These are phyloP conservation scores for Amauroascus niger DNA, from an alignment of 2,329 filamentous ascomycete genomes.

Conservation along the genomic window DNA sequence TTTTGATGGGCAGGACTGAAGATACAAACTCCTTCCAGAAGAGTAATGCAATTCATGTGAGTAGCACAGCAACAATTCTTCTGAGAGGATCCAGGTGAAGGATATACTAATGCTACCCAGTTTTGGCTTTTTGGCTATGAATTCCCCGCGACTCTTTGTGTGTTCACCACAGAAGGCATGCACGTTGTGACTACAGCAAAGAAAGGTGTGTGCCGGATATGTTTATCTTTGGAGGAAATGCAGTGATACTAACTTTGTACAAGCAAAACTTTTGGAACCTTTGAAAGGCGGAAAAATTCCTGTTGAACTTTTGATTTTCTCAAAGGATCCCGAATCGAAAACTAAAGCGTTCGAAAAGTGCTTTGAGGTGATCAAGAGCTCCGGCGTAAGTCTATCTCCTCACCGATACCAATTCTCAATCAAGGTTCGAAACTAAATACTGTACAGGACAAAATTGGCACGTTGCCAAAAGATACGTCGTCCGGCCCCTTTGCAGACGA, in stretches of 20 bases:
- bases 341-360: conserved; percentile 81
- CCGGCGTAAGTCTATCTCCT: conserved; percentile 59
- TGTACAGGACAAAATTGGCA: conserved; percentile 72
- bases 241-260: conserved; percentile 2
- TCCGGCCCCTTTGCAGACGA: conserved; percentile 87
- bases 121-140: conserved; percentile 99
- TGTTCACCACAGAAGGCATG: conserved; percentile 78
- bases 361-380: conserved; percentile 72
- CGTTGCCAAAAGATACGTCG: conserved; percentile 73
- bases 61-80: conserved; percentile 26
- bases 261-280: conserved; percentile 85
- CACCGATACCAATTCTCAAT: background rate
- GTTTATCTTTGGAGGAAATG: conserved; percentile 26
- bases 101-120: conserved; percentile 39
- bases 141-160: conserved; percentile 89
- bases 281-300: conserved; percentile 87
- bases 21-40: conserved; percentile 83
- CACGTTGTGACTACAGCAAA: conserved; percentile 94
- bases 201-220: conserved; percentile 64
- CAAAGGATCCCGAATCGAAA: conserved; percentile 86
- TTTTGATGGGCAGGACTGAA: conserved; percentile 92
- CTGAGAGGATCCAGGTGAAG: background rate
- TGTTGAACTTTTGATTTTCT: conserved; percentile 80
- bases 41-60: conserved; percentile 90
- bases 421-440: conserved; percentile 8